Percentiles rank a stretch among this genome's conserved stretches.
Evolutionary conservation across 495 filamentous ascomycete genomes (phyloP).

Genomic region (Hypoxylon rickii): DNA sequence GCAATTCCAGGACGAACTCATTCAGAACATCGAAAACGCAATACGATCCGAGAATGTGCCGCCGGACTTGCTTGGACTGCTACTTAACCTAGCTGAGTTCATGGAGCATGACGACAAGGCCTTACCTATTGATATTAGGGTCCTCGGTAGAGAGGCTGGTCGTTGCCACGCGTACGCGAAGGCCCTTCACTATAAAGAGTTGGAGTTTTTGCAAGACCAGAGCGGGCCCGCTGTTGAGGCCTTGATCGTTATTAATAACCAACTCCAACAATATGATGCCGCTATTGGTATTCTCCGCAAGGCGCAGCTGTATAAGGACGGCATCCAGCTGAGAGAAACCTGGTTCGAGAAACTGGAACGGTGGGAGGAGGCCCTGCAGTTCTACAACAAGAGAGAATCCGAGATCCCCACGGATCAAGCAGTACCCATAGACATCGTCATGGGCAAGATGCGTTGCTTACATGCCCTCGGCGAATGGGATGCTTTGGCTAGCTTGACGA

Average conservation of each 20-base stretch:
- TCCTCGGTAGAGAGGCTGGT: conserved; percentile 86
- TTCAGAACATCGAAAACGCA: conserved; percentile 92
- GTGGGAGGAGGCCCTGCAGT: conserved; percentile 96
- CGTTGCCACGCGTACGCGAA: conserved; percentile 98
- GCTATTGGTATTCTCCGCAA: conserved; percentile 95
- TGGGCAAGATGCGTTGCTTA: conserved; percentile 99
- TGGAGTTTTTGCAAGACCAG: conserved; percentile 97
- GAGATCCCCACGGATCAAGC: conserved; percentile 64
- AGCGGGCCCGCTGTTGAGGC: conserved; percentile 95
- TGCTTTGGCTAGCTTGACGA: conserved; percentile 79
- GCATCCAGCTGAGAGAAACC: conserved; percentile 87
- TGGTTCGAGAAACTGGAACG: conserved; percentile 99
- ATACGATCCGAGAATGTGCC: conserved; percentile 91
- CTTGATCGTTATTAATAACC: conserved; percentile 97
- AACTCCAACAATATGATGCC: conserved; percentile 95
- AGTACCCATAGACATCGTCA: conserved; percentile 84
- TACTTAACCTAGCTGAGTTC: conserved; percentile 96
- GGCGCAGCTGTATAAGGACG: conserved; percentile 91
- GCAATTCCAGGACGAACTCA: conserved; percentile 91
- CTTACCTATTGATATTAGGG: conserved; percentile 93
- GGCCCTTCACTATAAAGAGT: conserved; percentile 96
- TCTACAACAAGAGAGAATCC: conserved; percentile 79
- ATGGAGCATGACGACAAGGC: conserved; percentile 99
- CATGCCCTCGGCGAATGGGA: conserved; percentile 99
- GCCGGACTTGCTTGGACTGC: conserved; percentile 89